A percentile compares a stretch with the other conserved stretches of the same genome.
These are phyloP conservation scores for Tricholoma bakamatsutake DNA, from an alignment of 768 basidiomycete species.

Conservation along the genomic window DNA sequence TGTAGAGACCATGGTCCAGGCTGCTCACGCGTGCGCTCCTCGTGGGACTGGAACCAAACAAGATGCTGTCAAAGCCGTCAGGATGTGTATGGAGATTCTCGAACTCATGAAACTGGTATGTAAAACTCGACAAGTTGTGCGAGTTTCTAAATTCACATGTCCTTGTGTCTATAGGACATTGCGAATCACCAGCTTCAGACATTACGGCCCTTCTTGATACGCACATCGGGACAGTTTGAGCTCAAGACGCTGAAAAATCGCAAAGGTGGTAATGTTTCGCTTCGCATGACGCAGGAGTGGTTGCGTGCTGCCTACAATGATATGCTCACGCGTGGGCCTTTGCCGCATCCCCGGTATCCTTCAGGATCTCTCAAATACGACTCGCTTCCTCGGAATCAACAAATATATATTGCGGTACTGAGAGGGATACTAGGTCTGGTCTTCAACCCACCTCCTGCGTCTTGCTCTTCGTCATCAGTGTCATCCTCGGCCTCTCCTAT, in stretches of 20 bases:
- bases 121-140: slow-evolving; percentile 3
- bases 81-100: slow-evolving; percentile 83
- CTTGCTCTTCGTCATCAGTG: slow-evolving; percentile 26
- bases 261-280: slow-evolving; percentile 37
- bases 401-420: slow-evolving; percentile 50
- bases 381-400: slow-evolving; percentile 44
- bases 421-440: slow-evolving; percentile 61
- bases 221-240: slow-evolving; percentile 76
- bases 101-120: slow-evolving; percentile 91
- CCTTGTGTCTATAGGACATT: slow-evolving; percentile 61
- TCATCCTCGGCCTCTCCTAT: slow-evolving; percentile 23
- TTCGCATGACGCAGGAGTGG: slow-evolving; percentile 61
- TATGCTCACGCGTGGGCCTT: slow-evolving; percentile 34
- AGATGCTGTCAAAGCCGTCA: slow-evolving; percentile 67
- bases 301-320: slow-evolving; percentile 46
- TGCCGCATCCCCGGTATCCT: slow-evolving; percentile 39
- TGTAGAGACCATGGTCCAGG: slow-evolving; percentile 77
- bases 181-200: slow-evolving; percentile 94
- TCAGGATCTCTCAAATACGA: slow-evolving; percentile 37
- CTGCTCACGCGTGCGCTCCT: slow-evolving; percentile 54
- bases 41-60: slow-evolving; percentile 48
- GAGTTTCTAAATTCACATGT: slow-evolving; percentile 14
- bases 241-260: slow-evolving; percentile 67
- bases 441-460: slow-evolving; percentile 43
- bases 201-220: slow-evolving; percentile 84